phyloP scores from a whole-genome alignment of 2,329 filamentous ascomycete genomes.

The Aureobasidium sp. region DNA sequence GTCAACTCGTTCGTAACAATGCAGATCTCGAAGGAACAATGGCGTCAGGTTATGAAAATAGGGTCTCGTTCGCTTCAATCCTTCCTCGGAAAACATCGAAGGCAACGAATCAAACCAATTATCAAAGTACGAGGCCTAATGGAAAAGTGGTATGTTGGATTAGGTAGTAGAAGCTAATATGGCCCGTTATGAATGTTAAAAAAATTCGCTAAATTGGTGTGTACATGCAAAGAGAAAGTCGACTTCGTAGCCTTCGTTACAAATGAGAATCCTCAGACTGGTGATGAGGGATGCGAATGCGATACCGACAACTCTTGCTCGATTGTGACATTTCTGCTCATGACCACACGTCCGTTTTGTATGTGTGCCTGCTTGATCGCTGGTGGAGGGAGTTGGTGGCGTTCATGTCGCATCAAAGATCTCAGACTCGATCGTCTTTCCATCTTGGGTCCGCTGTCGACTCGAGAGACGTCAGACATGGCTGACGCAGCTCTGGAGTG shows the following conservation, averaged over 20 bases:
- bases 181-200: not conserved
- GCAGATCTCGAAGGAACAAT: not conserved
- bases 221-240: not conserved
- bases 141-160: too few species aligned
- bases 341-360: slow-evolving; percentile 5
- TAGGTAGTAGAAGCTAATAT: too few species aligned
- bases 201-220: not conserved
- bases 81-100: too few species aligned
- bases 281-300: slow-evolving; percentile 33
- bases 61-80: not conserved
- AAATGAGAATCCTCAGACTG: not conserved
- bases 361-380: not conserved
- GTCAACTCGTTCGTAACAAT: not conserved
- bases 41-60: not conserved
- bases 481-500: not conserved
- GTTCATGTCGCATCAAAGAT: slow-evolving; percentile 1
- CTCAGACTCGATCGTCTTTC: not conserved
- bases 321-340: slow-evolving; percentile 9
- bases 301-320: not conserved
- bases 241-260: slow-evolving; percentile 18
- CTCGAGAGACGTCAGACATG: not conserved
- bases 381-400: not conserved
- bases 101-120: too few species aligned
- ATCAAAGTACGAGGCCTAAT: too few species aligned
- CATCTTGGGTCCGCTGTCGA: not conserved